Evolutionary conservation across 352 stramenopile species (phyloP), one percentile per base, ranked within the genome.

Genomic region (Pythium dissotocum): DNA sequence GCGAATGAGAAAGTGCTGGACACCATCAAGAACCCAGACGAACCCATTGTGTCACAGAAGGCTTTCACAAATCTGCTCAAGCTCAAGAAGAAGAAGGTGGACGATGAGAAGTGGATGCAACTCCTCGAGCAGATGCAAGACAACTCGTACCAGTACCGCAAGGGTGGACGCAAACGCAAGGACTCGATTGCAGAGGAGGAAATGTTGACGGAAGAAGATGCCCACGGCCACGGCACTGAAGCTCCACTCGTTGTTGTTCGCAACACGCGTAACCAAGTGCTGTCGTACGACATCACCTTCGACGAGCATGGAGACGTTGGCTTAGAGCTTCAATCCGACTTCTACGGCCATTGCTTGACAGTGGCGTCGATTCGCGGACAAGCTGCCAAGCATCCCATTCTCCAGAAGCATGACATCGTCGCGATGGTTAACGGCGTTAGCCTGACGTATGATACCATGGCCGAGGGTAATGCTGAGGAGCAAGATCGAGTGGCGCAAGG

Each of bases 281-380:
- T 89, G 6, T 85, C 78, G 40, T 87, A 87, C 62, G 78, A 89
- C 53, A 83, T 89, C 40, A 76, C 76, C 14, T 89, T 87, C 35
- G 72, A 80, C 10, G 78, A 85, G 53, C 62, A 67, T 6, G 77
- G 77, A 10, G 70, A 79, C 7, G 65, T 84, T 32, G 80, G 80
- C 1, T 42, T 89, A 0, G 57, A 69, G 10, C 63, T 89, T 4
- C 80, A 87, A 52, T 83, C 75, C 2, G 80, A 89, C 51, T 89
- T 87, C 38, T 82, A 80, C 14, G 80, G 80, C 1, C 80, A 84
- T 10, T 87, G 78, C 44, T 54, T 84, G 18, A 84, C 80, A 10
- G 78, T 89, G 13, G 63, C 66, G 5, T 53, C 52, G 12, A 85
- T 79, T 28, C 32, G 42, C 35, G 75, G 67, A 6, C 70, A 82